Conservation (phyloP, 148 eudicot species). For the Dysphania ambrosioides region DNA sequence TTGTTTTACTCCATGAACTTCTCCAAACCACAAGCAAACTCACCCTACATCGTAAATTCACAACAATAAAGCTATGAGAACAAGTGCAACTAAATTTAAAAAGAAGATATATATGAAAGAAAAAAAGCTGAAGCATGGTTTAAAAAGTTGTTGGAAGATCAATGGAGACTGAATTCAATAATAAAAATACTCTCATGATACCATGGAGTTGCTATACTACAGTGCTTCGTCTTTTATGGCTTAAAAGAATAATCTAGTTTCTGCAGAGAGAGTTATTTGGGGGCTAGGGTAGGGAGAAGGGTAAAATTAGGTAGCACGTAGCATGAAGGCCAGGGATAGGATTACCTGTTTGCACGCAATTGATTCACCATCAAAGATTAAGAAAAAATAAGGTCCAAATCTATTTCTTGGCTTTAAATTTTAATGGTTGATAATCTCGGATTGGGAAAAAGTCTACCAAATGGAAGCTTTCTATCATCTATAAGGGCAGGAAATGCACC, state of each 20-base stretch:
- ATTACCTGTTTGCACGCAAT: background rate
- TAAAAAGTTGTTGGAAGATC: background rate
- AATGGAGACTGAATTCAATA: background rate
- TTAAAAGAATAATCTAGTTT: background rate
- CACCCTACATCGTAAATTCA: constrained; percentile 41
- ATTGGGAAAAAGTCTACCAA: background rate
- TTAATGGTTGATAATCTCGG: background rate
- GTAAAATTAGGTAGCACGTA: background rate
- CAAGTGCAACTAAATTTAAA: background rate
- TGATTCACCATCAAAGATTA: background rate
- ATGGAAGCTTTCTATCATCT: background rate
- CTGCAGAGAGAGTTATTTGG: background rate
- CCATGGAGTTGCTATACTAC: background rate
- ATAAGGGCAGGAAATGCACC: background rate
- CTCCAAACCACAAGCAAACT: constrained; percentile 75
- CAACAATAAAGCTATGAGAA: background rate
- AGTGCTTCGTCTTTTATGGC: background rate
- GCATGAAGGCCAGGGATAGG: background rate
- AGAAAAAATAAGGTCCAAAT: too few relatives aligned
- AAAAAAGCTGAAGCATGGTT: background rate
- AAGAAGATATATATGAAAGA: background rate
- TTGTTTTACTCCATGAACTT: constrained; percentile 55
- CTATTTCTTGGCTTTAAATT: background rate
- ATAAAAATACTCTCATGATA: background rate
- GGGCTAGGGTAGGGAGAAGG: background rate